phyloP scores from a whole-genome alignment of 768 basidiomycete species.

The Termitomyces sp. region DNA sequence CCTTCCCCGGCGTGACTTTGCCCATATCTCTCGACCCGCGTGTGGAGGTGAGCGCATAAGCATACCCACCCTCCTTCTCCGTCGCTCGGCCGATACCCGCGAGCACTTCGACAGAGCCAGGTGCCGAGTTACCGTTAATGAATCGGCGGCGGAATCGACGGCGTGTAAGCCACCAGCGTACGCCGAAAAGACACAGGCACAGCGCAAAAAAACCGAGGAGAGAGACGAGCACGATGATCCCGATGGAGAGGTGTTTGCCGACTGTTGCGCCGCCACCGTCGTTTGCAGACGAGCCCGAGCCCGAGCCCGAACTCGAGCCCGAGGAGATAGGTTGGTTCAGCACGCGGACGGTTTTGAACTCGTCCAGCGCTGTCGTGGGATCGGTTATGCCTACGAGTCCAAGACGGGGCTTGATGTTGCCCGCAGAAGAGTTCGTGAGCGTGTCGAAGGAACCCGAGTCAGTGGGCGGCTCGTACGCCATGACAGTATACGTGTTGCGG shows the following conservation, averaged over 20 bases:
- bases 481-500: conserved; percentile 72
- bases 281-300: not conserved
- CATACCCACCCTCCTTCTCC: conserved; percentile 29
- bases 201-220: conserved; percentile 56
- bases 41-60: conserved; percentile 34
- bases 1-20: not conserved
- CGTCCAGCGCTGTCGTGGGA: conserved; percentile 52
- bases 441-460: not conserved
- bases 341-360: conserved; percentile 70
- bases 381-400: conserved; percentile 67
- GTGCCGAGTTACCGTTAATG: too few relatives aligned
- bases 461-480: conserved; percentile 44
- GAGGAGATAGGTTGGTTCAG: conserved; percentile 52
- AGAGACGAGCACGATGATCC: conserved; percentile 59
- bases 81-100: not conserved
- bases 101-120: not conserved
- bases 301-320: not conserved
- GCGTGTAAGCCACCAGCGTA: conserved; percentile 48
- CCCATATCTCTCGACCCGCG: conserved; percentile 14
- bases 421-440: not conserved
- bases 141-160: conserved; percentile 26
- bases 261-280: conserved; percentile 1
- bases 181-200: conserved; percentile 48
- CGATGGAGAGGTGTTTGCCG: conserved; percentile 47
- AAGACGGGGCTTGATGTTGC: conserved; percentile 39